Evolutionary conservation across 78 protist species (phyloP).

Genomic region (Planoprotostelium fungivorum): DNA sequence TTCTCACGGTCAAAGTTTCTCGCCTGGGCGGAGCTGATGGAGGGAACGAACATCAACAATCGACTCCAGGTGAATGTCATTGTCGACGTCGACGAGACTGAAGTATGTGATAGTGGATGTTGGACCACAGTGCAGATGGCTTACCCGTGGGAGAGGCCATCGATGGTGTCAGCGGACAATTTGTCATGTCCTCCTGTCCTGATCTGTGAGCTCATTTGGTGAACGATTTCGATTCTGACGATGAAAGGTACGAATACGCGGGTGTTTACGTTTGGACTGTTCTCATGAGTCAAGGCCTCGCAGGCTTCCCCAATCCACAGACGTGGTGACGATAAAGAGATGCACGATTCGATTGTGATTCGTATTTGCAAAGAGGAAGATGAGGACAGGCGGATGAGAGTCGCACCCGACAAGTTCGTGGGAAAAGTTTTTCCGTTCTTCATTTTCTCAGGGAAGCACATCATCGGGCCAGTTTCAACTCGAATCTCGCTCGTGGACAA

Average conservation of each 20-base stretch:
- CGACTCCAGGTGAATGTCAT: neutral
- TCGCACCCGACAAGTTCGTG: no score
- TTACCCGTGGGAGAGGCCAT: conserved; percentile 39
- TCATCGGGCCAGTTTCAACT: no score
- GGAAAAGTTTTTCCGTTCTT: no score
- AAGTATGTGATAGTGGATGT: neutral
- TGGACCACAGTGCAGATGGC: conserved; percentile 12
- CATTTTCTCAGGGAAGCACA: no score
- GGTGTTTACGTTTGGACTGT: conserved; percentile 16
- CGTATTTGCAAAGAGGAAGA: no score
- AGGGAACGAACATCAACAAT: neutral
- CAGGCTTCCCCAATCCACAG: neutral
- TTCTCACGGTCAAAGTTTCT: neutral
- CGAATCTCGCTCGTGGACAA: no score
- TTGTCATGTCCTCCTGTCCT: conserved; percentile 12
- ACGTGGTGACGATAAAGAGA: no score
- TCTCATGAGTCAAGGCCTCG: conserved; percentile 19
- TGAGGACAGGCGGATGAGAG: no score
- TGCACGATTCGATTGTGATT: no score
- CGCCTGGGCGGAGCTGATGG: neutral
- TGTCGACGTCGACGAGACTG: neutral
- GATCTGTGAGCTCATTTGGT: conserved; percentile 6
- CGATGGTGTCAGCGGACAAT: conserved; percentile 12
- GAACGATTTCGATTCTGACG: neutral
- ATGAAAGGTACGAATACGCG: conserved; percentile 23